A percentile compares a stretch with the other conserved stretches of the same genome.
Conservation (phyloP, 176 grass and related monocot genomes). For the Otatea glauca region DNA sequence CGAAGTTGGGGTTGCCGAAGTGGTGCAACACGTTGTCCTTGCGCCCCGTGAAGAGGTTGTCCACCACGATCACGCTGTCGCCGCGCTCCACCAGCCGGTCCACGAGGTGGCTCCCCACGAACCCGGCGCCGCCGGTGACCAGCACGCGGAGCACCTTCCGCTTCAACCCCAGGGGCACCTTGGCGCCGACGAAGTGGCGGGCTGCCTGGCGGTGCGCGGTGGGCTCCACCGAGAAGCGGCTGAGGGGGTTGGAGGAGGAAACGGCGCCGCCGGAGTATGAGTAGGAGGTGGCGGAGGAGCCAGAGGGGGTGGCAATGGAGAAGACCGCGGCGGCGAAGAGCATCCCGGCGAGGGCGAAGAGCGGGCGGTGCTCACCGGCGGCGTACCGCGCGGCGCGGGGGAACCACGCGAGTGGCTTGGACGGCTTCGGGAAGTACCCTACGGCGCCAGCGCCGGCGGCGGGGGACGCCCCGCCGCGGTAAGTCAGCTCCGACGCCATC, state of each 20-base stretch:
- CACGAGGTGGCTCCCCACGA: conserved; percentile 91
- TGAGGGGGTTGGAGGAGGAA: conserved; percentile 30
- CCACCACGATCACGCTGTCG: conserved; percentile 91
- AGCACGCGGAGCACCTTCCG: conserved; percentile 75
- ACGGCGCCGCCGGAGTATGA: background rate
- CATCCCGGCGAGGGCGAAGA: conserved; percentile 80
- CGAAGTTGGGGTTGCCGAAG: conserved; percentile 80
- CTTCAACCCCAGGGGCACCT: conserved; percentile 89
- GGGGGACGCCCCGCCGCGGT: conserved; percentile 58
- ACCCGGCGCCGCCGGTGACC: conserved; percentile 88
- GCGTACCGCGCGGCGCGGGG: conserved; percentile 62
- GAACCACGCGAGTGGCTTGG: conserved; percentile 68
- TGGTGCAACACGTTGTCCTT: conserved; percentile 96
- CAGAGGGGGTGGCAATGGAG: conserved; percentile 41
- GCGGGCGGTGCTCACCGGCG: conserved; percentile 65
- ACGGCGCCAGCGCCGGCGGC: conserved; percentile 12
- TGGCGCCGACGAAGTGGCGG: conserved; percentile 64
- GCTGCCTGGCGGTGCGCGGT: background rate
- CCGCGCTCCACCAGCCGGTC: conserved; percentile 80
- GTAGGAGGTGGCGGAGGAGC: background rate
- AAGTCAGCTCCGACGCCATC: conserved; percentile 91
- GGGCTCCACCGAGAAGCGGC: conserved; percentile 43
- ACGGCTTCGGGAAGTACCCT: conserved; percentile 55
- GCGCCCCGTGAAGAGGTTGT: conserved; percentile 93
- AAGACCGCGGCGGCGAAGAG: conserved; percentile 64